Evolutionary conservation across 129 eudicot species (phyloP), one percentile per base, ranked within the genome.

Genomic region (Erigeron canadensis): DNA sequence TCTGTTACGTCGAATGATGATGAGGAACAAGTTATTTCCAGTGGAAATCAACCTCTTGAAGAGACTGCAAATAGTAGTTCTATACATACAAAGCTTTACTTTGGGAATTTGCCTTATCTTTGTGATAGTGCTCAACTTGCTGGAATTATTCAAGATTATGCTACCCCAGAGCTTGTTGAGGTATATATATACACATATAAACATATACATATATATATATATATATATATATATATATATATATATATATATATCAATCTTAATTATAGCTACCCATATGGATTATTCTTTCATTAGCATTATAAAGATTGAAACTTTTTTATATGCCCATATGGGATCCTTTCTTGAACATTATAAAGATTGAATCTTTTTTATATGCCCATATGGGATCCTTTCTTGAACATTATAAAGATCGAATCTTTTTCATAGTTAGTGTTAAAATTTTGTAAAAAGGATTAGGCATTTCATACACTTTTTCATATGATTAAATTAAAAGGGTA

Each of bases 71-170:
- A 16, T 41, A 50, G 41, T 65, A 50, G 41, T 65, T 48, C 63
- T 9, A 83, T 73, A 5, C 82, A 73, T 57, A 91, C 95, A 1
- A 91, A 93, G 86, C 86, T 89, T 37, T 93, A 93, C 37, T 80
- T 89, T 53, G 98, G 98, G 61, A 93, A 93, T 74, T 79, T 93
- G 83, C 98, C 96, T 10, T 93, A 89, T 71, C 81, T 67, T 42
- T 87, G 91, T 66, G 98, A 93, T 59, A 93, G 98, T 83, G 95
- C 98, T 50, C 91, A 87, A 65, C 95, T 93, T 64, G 98, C 96
- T 77, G 98, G 95, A 6, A 85, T 93, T 34, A 79, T 93, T 67
- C 98, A 93, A 77, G 85, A 81, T 34, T 89, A 85, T 67, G 96
- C 78, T 53, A 87, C 77, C 67, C 96, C 96, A 0, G 98, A 93